Evolutionary conservation across 495 filamentous ascomycete genomes (phyloP), one percentile per base, ranked within the genome.

Genomic region (Penicillium paradoxum): DNA sequence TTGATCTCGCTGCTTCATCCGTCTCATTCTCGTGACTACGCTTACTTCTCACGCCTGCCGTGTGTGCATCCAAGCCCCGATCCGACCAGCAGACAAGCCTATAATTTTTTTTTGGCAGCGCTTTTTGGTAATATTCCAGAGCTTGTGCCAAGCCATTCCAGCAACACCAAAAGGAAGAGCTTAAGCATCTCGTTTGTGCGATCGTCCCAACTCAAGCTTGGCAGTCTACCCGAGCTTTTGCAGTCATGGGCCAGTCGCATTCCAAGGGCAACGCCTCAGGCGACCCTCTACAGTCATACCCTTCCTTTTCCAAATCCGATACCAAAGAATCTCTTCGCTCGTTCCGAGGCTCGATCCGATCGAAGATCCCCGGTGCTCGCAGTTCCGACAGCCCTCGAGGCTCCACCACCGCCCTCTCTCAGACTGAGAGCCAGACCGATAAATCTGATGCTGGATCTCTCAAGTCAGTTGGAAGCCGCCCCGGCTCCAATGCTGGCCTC

Each of bases 251-350:
- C 72, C 95, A 97, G 76, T 84, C 90, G 77, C 79, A 83, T 68
- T 97, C 92, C 66, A 96, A 93, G 75, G 74, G 76, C 64, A 79
- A 81, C 61, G 82, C 73, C 63, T 71, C 69, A 56, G 68, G 73
- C 53, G 81, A 84, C 57, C 66, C 73, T 53, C 71, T 92, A 49
- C 85, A 87, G 67, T 86, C 87, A 22, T 93, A 90, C 71, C 89
- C 92, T 32, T 95, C 93, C 19, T 91, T 98, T 69, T 87, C 86
- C 67, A 89, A 88, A 65, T 88, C 92, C 19, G 93, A 98, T 68
- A 98, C 93, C 34, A 91, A 91, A 70, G 95, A 96, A 58, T 97
- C 93, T 9, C 78, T 88, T 18, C 86, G 92, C 43, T 97, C 93
- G 1, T 81, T 97, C 62, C 79, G 84, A 43, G 84, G 79, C 33